Evolutionary conservation across 2,329 filamentous ascomycete species (phyloP), one percentile per base, ranked within the genome.

Genomic region (Diplodia sapinea): DNA sequence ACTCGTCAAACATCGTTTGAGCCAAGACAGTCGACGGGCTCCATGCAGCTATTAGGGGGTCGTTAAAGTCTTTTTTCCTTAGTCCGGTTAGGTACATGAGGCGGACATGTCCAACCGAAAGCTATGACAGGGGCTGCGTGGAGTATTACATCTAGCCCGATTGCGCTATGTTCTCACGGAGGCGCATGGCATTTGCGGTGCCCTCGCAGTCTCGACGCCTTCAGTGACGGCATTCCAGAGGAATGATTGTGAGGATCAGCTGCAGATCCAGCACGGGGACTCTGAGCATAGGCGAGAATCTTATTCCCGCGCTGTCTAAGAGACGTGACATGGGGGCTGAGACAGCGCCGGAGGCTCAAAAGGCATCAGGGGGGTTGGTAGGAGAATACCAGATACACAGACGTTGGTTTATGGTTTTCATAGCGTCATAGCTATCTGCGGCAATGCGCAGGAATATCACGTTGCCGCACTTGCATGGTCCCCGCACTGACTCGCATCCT

Each of bases 381-480:
- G 40, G 17, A 38, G 23, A 13, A 51, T 23, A 23, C 20, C 9
- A 9, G 33, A 26, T 63, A 17, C 29, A 40, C n/a, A 31, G 59
- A 63, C 29, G 59, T 63, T 29, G 59, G 5, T 51, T 63, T 63
- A 51, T 63, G 59, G 43, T 63, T 63, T 31, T 31, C n/a, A 63
- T 63, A 63, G 59, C 59, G 59, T 63, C 59, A 63, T 63, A 47
- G 59, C 38, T 51, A 47, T 36, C 36, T 26, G 59, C 43, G 59
- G 59, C 38, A 38, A 20, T 49, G 59, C 13, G 59, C 59, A 49
- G 43, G 36, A 63, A 38, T 63, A 63, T 51, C 59, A 47, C 38
- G 31, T 47, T 59, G 55, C 55, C 55, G 55, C 55, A 38, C 55
- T 36, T 59, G 55, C 55, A 59, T 47, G n/a, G 43, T 43, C 59